A percentile compares a stretch with the other conserved stretches of the same genome.
Conservation (phyloP, 768 basidiomycete genomes). For the Amanita rubescens region DNA sequence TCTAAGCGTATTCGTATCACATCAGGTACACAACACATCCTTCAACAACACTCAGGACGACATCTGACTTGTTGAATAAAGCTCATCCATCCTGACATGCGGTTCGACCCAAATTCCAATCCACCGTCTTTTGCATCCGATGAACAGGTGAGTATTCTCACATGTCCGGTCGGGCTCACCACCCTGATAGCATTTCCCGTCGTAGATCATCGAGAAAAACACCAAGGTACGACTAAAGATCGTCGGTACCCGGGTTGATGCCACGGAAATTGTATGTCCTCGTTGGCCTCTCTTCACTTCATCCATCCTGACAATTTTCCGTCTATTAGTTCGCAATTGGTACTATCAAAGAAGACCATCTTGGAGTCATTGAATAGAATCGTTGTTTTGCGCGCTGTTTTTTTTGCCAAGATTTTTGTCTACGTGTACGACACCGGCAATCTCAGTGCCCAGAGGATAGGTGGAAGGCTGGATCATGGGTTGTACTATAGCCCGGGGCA, state of each 20-base stretch:
- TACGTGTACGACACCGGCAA: too few relatives aligned
- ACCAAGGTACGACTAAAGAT: constrained; percentile 91
- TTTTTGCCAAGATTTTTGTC: too few relatives aligned
- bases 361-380: constrained; percentile 79
- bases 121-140: constrained; percentile 95
- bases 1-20: constrained; percentile 88
- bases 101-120: constrained; percentile 92
- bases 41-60: background rate
- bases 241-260: constrained; percentile 96
- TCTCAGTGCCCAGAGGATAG: too few relatives aligned
- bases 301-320: background rate
- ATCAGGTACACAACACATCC: constrained; percentile 61
- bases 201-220: constrained; percentile 89
- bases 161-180: background rate
- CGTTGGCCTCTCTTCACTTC: background rate
- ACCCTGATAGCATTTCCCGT: constrained; percentile 3
- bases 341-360: constrained; percentile 95
- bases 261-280: constrained; percentile 85
- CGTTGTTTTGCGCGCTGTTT: too few relatives aligned
- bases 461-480: too few relatives aligned
- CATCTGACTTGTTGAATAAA: constrained; percentile 23
- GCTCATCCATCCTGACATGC: constrained; percentile 93
- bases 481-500: too few relatives aligned
- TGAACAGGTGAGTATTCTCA: constrained; percentile 52
- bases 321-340: constrained; percentile 83